Base-by-base conservation (phyloP, 2,329 filamentous ascomycete species). In the Verticillium nubilum region DNA sequence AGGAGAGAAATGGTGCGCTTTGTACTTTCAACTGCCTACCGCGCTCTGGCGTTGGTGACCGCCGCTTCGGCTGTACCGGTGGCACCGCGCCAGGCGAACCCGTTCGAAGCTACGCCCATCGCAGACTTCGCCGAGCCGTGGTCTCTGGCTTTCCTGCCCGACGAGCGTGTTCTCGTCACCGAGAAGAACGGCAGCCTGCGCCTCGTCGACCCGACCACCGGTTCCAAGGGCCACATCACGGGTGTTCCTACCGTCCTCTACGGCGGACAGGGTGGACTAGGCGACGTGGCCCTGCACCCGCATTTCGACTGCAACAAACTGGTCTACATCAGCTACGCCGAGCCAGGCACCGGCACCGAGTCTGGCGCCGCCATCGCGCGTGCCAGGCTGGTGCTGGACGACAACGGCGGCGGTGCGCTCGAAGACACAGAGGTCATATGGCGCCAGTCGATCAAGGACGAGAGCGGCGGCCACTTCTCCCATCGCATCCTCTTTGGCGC, bases 291-390 rank as follows among this genome's bases (percentile, higher is more conserved):
- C 64, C 56, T 72, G 59, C 70, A 72, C 68, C 70, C 70, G 54
- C n/a, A 69, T 1, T 72, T 68, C 60, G 63, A 65, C 52, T 62
- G 70, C 42, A 72, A 72, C 66, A 68, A 60, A 37, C 66, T 70
- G 10, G 57, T 72, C 4, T 72, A 72, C 58, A 60, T 72, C 65
- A 71, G 69, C 68, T 72, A 71, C 63, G 70, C 69, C 61, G 70
- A 71, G 62, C 61, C 58, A 52, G 66, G 67, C 60, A 59, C 26
- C 26, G 65, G 67, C 54, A 64, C 64, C 0, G 66, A 67, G 37
- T 37, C 54, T 4, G 68, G 69, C 37, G 69, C 65, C 42, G 70
- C 67, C 56, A 68, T 71, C 58, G 69, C 70, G 59, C 67, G 69
- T 28, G 70, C 68, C 61, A 70, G 65, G 63, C 65, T 72, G 56